These are phyloP conservation scores for Fusarium torreyae DNA, from an alignment of 2,329 filamentous ascomycete species.

Conservation along the genomic window DNA sequence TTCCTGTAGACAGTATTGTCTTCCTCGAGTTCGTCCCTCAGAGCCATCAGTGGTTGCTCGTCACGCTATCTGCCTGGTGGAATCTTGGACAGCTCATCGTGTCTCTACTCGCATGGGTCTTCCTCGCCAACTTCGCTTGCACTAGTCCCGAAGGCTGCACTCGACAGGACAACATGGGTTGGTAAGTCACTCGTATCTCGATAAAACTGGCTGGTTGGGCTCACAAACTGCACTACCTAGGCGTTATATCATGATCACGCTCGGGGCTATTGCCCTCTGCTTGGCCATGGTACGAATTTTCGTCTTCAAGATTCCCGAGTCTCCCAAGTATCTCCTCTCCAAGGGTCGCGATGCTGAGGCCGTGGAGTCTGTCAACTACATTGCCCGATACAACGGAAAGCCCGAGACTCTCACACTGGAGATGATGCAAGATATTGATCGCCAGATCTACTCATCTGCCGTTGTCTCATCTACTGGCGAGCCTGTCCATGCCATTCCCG, in stretches of 20 bases:
- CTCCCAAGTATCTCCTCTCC: slow-evolving; percentile 32
- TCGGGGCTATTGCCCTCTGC: slow-evolving; percentile 17
- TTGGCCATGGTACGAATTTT: slow-evolving; percentile 13
- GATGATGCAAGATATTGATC: slow-evolving; percentile 38
- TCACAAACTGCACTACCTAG: not conserved
- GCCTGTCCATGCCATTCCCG: not conserved
- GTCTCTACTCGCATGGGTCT: slow-evolving; percentile 53
- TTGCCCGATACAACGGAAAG: slow-evolving; percentile 29
- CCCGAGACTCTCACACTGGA: slow-evolving; percentile 35
- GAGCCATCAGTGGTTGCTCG: slow-evolving; percentile 61
- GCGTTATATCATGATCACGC: slow-evolving; percentile 17
- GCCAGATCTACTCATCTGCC: slow-evolving; percentile 9
- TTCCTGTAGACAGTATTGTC: slow-evolving; percentile 64
- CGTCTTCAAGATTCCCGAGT: slow-evolving; percentile 24
- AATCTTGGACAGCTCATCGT: slow-evolving; percentile 64
- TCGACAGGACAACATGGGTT: slow-evolving; percentile 61
- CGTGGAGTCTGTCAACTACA: slow-evolving; percentile 25
- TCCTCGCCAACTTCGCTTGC: slow-evolving; percentile 57
- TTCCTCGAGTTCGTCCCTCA: slow-evolving; percentile 64
- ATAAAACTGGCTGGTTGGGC: no score
- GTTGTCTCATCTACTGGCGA: not conserved
- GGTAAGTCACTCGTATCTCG: slow-evolving; percentile 39
- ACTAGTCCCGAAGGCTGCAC: slow-evolving; percentile 36
- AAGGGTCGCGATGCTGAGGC: slow-evolving; percentile 28
- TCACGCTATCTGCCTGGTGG: slow-evolving; percentile 62